Percentiles rank a stretch among this genome's conserved stretches.
Conservation (phyloP, 2,329 filamentous ascomycete species). For the Nothomitra cinnamomea region DNA sequence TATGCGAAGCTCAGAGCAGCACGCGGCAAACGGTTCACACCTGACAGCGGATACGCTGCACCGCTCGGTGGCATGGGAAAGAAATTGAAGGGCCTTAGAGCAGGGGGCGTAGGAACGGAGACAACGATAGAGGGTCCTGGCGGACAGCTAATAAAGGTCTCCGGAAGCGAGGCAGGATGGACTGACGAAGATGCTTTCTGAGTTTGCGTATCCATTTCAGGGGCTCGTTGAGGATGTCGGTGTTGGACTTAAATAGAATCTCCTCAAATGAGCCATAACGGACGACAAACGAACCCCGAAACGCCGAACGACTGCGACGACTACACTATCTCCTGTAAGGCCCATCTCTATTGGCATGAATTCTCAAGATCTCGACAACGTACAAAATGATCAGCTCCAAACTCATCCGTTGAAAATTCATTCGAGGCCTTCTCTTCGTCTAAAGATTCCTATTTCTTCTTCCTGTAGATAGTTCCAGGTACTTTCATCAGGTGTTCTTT, state of each 20-base stretch:
- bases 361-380: too few species aligned
- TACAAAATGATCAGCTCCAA: too few species aligned
- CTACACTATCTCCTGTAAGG: too few species aligned
- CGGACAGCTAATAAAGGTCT: constrained; percentile 25
- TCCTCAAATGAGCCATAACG: too few species aligned
- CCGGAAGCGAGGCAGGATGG: constrained; percentile 35
- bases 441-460: background rate
- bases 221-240: too few species aligned
- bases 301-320: too few species aligned
- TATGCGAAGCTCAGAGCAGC: constrained; percentile 60
- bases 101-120: constrained; percentile 25
- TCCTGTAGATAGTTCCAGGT: background rate
- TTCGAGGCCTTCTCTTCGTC: background rate
- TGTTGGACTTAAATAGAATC: too few species aligned
- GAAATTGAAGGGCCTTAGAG: constrained; percentile 29
- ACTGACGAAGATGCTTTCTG: constrained; percentile 32
- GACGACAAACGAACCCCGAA: too few species aligned
- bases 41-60: constrained; percentile 16
- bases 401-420: too few species aligned
- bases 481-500: background rate
- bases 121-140: constrained; percentile 24
- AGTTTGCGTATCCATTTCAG: background rate
- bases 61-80: constrained; percentile 20
- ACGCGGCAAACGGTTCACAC: constrained; percentile 43
- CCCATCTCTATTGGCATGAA: too few species aligned